Evolutionary conservation across 208 protist genomes (phyloP).

Genomic region (Angomonas desouzai): DNA sequence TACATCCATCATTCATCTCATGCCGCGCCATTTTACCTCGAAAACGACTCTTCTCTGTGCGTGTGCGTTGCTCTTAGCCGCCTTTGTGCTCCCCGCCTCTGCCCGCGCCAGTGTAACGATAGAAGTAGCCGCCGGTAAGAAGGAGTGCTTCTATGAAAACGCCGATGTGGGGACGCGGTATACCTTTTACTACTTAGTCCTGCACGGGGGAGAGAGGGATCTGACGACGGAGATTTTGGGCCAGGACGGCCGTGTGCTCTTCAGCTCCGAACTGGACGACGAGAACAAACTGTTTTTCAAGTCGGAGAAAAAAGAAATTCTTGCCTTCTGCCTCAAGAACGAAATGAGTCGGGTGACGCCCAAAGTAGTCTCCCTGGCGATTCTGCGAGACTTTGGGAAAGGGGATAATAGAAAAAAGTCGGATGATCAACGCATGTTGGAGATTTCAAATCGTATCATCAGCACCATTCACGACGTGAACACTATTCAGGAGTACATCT

Average conservation of each 20-base stretch:
- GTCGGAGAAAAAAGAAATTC: conserved; percentile 37
- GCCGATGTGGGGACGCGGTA: conserved; percentile 43
- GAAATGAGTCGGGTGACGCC: conserved; percentile 73
- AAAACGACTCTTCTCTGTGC: conserved; percentile 3
- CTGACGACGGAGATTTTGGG: conserved; percentile 53
- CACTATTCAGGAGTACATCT: conserved; percentile 71
- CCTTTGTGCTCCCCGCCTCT: background rate
- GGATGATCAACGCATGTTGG: background rate
- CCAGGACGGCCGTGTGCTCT: conserved; percentile 60
- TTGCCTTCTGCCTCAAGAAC: conserved; percentile 89
- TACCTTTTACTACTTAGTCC: conserved; percentile 80
- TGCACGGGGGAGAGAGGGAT: conserved; percentile 72
- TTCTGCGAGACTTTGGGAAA: conserved; percentile 13
- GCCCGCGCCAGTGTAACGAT: conserved; percentile 51
- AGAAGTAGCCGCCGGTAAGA: conserved; percentile 34
- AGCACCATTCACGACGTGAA: conserved; percentile 70
- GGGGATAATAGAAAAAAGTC: conserved; percentile 3
- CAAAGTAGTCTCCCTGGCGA: conserved; percentile 81
- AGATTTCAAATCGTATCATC: conserved; percentile 29
- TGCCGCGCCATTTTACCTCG: background rate
- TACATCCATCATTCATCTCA: too few relatives aligned
- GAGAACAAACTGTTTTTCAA: conserved; percentile 86
- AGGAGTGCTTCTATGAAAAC: conserved; percentile 85
- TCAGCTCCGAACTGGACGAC: conserved; percentile 30
- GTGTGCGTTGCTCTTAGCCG: conserved; percentile 20